Evolutionary conservation across 306 rosid species (phyloP).

Genomic region (Vigna trinervia): DNA sequence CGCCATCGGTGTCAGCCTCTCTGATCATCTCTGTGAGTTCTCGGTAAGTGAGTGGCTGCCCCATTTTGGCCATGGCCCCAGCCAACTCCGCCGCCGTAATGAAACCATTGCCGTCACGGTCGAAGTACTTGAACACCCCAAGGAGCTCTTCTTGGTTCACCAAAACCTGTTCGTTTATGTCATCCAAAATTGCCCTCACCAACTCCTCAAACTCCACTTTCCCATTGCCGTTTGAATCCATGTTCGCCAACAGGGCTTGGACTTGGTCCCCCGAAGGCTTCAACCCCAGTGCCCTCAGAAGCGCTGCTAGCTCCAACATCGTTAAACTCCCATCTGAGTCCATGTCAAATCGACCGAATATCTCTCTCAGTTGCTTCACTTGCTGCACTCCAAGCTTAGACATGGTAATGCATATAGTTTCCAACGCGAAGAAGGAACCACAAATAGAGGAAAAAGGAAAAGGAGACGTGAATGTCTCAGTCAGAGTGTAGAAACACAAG

Average conservation of each 20-base stretch:
- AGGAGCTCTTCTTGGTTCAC: constrained; percentile 66
- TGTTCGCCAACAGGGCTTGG: constrained; percentile 58
- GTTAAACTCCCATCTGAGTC: constrained; percentile 90
- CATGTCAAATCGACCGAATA: constrained; percentile 79
- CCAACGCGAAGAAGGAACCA: too few relatives aligned
- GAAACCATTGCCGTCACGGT: constrained; percentile 78
- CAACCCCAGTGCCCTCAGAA: constrained; percentile 76
- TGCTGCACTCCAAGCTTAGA: constrained; percentile 56
- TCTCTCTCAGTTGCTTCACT: constrained; percentile 59
- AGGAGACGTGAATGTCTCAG: not conserved
- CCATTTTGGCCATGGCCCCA: constrained; percentile 86
- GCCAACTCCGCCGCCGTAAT: constrained; percentile 83
- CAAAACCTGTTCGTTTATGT: constrained; percentile 56
- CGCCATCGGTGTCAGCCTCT: constrained; percentile 83
- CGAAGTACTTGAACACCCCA: constrained; percentile 73
- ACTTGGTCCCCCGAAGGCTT: constrained; percentile 78
- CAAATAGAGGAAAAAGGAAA: too few relatives aligned
- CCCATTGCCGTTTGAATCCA: constrained; percentile 82
- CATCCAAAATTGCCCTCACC: constrained; percentile 63
- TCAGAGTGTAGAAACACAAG: constrained; percentile 17
- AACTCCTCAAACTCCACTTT: constrained; percentile 84
- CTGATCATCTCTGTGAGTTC: constrained; percentile 87
- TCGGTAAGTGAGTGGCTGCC: constrained; percentile 73
- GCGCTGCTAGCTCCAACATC: constrained; percentile 80
- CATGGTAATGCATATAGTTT: constrained; percentile 39